Evolutionary conservation across 768 basidiomycete genomes (phyloP).

Genomic region (Tylopilus intermedius): DNA sequence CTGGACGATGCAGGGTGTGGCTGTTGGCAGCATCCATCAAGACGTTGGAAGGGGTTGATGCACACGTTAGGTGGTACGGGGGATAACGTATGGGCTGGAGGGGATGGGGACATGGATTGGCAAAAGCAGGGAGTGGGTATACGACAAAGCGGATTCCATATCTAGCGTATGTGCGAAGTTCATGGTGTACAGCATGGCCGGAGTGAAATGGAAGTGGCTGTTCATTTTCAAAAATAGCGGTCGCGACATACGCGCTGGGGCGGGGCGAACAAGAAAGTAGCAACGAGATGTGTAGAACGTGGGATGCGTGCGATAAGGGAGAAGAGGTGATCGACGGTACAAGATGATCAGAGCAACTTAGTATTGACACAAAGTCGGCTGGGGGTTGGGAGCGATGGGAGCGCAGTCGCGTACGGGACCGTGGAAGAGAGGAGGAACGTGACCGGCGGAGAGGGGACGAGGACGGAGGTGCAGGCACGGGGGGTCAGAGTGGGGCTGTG

Average conservation of each 20-base stretch:
- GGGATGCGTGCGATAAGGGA: background rate
- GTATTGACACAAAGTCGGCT: background rate
- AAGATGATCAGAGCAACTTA: background rate
- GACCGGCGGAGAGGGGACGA: constrained; percentile 12
- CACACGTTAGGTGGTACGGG: background rate
- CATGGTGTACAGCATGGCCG: constrained; percentile 6
- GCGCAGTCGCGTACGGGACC: constrained; percentile 10
- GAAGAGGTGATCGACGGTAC: background rate
- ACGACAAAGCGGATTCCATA: constrained; percentile 1
- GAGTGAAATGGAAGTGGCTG: constrained; percentile 7
- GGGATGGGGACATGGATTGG: background rate
- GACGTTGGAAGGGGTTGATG: background rate
- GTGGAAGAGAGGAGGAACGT: background rate
- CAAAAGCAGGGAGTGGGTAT: background rate
- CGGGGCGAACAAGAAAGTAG: background rate
- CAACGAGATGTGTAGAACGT: background rate
- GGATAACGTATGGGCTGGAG: background rate
- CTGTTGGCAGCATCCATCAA: constrained; percentile 4
- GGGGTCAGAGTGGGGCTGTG: constrained; percentile 20
- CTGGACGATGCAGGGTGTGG: background rate
- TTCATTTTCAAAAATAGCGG: constrained; percentile 8
- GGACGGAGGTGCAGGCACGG: background rate
- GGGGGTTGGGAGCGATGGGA: constrained; percentile 1
- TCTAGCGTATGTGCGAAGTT: constrained; percentile 8
- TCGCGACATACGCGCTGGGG: background rate